Evolutionary conservation across 345 rosid species (phyloP).

Genomic region (Trapa incisa): DNA sequence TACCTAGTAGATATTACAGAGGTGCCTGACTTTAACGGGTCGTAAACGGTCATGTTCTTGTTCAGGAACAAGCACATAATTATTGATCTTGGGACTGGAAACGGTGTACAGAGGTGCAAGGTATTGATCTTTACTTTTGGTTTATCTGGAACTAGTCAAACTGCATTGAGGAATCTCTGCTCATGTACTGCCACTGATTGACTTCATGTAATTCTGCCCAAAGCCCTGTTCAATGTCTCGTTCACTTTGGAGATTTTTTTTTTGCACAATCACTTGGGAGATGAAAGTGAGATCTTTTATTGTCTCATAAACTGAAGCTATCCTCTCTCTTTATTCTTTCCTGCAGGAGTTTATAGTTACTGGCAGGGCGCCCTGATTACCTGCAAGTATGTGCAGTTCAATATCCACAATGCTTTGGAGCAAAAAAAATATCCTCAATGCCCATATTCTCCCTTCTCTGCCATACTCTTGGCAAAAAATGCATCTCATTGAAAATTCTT

Average conservation of each 20-base stretch:
- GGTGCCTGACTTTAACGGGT: slow-evolving; percentile 91
- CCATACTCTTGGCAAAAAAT: no score
- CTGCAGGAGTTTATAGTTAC: not conserved
- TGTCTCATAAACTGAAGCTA: not conserved
- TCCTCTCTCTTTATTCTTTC: not conserved
- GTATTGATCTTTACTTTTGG: no score
- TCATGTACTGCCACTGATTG: not conserved
- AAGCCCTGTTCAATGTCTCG: not conserved
- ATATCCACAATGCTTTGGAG: no score
- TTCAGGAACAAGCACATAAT: slow-evolving; percentile 94
- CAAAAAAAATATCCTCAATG: no score
- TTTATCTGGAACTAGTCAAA: not conserved
- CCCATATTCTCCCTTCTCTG: no score
- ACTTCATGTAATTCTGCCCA: not conserved
- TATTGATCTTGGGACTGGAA: slow-evolving; percentile 94
- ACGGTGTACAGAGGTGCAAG: slow-evolving; percentile 84
- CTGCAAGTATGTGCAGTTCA: no score
- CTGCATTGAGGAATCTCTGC: not conserved
- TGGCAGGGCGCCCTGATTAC: not conserved
- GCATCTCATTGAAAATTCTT: no score
- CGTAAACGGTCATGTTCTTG: slow-evolving; percentile 89
- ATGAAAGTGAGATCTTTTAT: not conserved
- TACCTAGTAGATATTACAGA: slow-evolving; percentile 84
- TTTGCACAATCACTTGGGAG: not conserved
- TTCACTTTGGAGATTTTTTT: not conserved